phyloP scores from a whole-genome alignment of 768 basidiomycete species.

The Mycena haematopus region DNA sequence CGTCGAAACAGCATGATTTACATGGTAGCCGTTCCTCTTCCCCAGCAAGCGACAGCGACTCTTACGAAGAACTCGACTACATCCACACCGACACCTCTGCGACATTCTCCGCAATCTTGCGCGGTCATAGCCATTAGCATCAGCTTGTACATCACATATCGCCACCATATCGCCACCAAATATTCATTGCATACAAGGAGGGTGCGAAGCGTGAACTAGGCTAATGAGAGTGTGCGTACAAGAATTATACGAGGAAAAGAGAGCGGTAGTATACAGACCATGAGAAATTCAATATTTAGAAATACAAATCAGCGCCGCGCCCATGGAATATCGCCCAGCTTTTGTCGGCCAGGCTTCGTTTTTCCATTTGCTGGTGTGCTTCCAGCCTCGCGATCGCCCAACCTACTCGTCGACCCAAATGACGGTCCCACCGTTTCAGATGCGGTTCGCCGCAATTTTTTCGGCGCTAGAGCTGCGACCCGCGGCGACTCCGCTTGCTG shows the following conservation, averaged over 20 bases:
- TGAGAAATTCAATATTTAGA: slow-evolving; percentile 20
- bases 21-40: too few relatives aligned
- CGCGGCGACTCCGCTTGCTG: slow-evolving; percentile 29
- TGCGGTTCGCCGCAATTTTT: slow-evolving; percentile 37
- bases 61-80: too few relatives aligned
- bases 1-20: too few relatives aligned
- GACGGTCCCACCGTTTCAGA: slow-evolving; percentile 54
- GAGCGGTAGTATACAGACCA: slow-evolving; percentile 30
- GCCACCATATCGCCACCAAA: too few relatives aligned
- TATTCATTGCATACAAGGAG: slow-evolving; percentile 20
- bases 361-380: slow-evolving; percentile 39
- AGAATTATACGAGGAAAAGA: slow-evolving; percentile 25
- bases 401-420: slow-evolving; percentile 21
- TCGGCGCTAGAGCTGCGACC: slow-evolving; percentile 37
- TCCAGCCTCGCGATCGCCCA: slow-evolving; percentile 18
- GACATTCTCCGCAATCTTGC: too few relatives aligned
- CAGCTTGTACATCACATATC: too few relatives aligned
- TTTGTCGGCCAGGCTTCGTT: slow-evolving; percentile 53
- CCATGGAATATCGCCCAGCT: slow-evolving; percentile 71
- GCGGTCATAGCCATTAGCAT: too few relatives aligned
- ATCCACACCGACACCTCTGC: too few relatives aligned
- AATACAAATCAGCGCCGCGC: slow-evolving; percentile 25
- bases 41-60: too few relatives aligned
- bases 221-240: slow-evolving; percentile 29
- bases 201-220: slow-evolving; percentile 18